Evolutionary conservation across 495 filamentous ascomycete genomes (phyloP), one percentile per base, ranked within the genome.

Genomic region (Astrothelium macrocarpum): DNA sequence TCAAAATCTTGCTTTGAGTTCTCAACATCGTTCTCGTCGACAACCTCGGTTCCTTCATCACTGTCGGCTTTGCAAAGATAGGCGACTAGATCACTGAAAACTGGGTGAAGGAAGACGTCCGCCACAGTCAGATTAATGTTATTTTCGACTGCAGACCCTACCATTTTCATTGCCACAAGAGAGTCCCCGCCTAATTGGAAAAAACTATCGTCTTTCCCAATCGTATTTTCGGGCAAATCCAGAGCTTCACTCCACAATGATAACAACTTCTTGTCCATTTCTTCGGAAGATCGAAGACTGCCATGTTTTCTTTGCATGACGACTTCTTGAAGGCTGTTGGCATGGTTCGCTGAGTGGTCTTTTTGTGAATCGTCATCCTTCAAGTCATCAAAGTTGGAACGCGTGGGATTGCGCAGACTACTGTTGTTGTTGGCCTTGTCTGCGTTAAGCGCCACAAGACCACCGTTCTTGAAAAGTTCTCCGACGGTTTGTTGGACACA

Each of bases 121-220:
- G 49, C 49, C 0, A 56, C 49, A 29, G 49, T 56, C 49, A 56
- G 29, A 29, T 4, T 16, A 1, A 56, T 56, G 20, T 25, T 25
- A 25, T 29, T 56, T 20, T 26, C 49, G 2, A 56, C 23, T 9
- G 49, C 49, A 20, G 49, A 56, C 25, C 49, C 49, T 29, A 56
- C 49, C 49, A 56, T 56, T 56, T 29, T 56, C 49, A 56, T 56
- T 3, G 49, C 49, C 23, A 56, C 49, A 16, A 56, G 49, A 20
- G 49, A 56, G 49, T 56, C 49, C 3, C 49, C 49, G 25, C 49
- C 49, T 16, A 56, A 56, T 10, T 56, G 5, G 25, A 56, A 56
- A 16, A 56, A 56, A 56, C 49, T 56, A 5, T 16, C 25, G 3
- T 56, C 49, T 1, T 25, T 16, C 29, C 49, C 49, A 10, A 56